Evolutionary conservation across 257 asterid species (phyloP).

Genomic region (Lycium ferocissimum): DNA sequence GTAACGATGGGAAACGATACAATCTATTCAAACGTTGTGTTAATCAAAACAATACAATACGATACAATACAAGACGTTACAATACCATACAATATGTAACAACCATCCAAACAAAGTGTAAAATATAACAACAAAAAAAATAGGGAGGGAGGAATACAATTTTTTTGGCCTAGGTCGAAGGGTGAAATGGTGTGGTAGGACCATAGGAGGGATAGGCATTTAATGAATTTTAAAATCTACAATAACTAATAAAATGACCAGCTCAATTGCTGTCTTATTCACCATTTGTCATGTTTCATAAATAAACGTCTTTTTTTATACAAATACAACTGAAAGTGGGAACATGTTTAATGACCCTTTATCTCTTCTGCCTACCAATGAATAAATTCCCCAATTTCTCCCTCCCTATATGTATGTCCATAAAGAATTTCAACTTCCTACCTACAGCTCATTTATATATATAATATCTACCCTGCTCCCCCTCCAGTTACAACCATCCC

Average conservation of each 20-base stretch:
- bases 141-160: not conserved
- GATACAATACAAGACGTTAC: too few species aligned
- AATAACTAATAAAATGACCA: not conserved
- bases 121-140: not conserved
- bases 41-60: too few species aligned
- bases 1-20: too few species aligned
- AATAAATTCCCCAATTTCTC: constrained; percentile 43
- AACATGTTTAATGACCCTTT: not conserved
- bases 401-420: constrained; percentile 47
- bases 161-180: not conserved
- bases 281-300: constrained; percentile 16
- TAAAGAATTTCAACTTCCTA: constrained; percentile 53
- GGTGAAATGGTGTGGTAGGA: not conserved
- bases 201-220: not conserved
- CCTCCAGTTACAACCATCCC: constrained; percentile 21
- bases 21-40: too few species aligned
- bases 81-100: too few species aligned
- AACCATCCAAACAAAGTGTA: not conserved
- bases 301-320: constrained; percentile 21
- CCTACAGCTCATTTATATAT: constrained; percentile 39
- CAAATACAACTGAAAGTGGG: constrained; percentile 24
- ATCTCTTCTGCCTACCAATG: constrained; percentile 39
- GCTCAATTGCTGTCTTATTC: constrained; percentile 27
- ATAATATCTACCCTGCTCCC: constrained; percentile 45
- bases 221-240: not conserved